Evolutionary conservation across 169 alveolate species (phyloP), one percentile per base, ranked within the genome.

Genomic region (Eimeria acervulina): DNA sequence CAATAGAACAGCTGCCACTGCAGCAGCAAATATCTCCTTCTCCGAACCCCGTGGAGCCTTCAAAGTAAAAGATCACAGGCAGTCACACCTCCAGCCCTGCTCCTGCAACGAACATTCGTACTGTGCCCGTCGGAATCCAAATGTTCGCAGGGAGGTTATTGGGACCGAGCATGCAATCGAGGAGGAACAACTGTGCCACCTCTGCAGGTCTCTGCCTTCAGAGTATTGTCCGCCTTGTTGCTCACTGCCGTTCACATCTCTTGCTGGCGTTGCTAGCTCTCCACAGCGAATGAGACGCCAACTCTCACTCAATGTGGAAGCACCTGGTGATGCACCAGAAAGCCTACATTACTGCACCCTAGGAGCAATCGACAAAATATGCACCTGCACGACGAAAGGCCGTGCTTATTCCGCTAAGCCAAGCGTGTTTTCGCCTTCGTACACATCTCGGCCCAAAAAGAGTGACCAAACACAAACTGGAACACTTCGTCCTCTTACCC

Each of bases 341-440:
- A 36, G 31, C 28, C 52, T 3, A 72, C 26, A 26, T 44, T 28
- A n/a, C 63, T 26, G 36, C 88, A 44, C 88, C 66, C 21, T 47
- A n/a, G n/a, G 66, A 13, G 66, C 88, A 44, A 28, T 40, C 44
- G 42, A 13, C n/a, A 21, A 40, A 40, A 42, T 44, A n/a, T 78
- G 88, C 88, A 78, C 88, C 17, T 78, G 88, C 88, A 78, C 6
- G 15, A 26, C 88, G 23, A 47, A 28, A 47, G 44, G 44, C 66
- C 88, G 63, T 23, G 88, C 88, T 47, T 78, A 63, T 26, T 78
- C 88, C 26, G 88, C 88, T 42, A 78, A 23, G 88, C 88, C 63
- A 78, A 78, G 63, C 6, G 66, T 3, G 52, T 7, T n/a, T 42
- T 44, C 88, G 88, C 8, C 63, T 78, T 28, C 66, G 40, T 78